Evolutionary conservation across 2,329 filamentous ascomycete genomes (phyloP).

Genomic region (Colletotrichum sp.): DNA sequence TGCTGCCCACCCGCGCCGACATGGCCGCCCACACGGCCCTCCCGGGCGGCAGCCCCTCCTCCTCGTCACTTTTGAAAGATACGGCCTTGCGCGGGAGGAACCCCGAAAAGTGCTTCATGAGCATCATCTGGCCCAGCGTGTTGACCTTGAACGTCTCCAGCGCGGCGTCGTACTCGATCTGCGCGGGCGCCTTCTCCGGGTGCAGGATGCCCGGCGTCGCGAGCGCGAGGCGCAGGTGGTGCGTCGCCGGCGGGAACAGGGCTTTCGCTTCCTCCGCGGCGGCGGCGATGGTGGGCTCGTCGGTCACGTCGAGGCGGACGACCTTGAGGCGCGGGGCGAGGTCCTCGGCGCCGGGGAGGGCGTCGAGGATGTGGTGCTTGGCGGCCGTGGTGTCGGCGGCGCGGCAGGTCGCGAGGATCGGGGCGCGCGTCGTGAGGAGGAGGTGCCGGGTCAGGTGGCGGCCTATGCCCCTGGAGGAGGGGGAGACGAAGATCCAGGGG

Average conservation of each 20-base stretch:
- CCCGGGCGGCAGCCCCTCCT: conserved; percentile 27
- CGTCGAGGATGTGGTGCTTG: conserved; percentile 37
- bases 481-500: conserved; percentile 55
- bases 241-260: conserved; percentile 53
- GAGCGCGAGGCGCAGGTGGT: conserved; percentile 73
- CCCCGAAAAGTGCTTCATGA: conserved; percentile 76
- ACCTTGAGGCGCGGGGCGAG: conserved; percentile 42
- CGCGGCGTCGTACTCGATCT: conserved; percentile 66
- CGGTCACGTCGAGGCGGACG: conserved; percentile 50
- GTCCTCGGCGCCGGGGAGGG: conserved; percentile 26
- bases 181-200: conserved; percentile 72
- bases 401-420: conserved; percentile 51
- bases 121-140: conserved; percentile 73
- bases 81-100: conserved; percentile 69
- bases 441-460: conserved; percentile 53
- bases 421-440: conserved; percentile 50
- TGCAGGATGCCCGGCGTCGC: conserved; percentile 74
- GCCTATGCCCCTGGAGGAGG: conserved; percentile 54
- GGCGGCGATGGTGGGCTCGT: conserved; percentile 66
- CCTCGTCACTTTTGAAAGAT: conserved; percentile 27
- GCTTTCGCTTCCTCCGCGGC: conserved; percentile 55
- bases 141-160: conserved; percentile 78
- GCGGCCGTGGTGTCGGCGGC: conserved; percentile 35
- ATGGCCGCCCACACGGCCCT: conserved; percentile 74
- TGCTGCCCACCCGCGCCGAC: conserved; percentile 79